phyloP scores from a whole-genome alignment of 1,284 basidiomycete genomes.

The Rhodotorula mucilaginosa region DNA sequence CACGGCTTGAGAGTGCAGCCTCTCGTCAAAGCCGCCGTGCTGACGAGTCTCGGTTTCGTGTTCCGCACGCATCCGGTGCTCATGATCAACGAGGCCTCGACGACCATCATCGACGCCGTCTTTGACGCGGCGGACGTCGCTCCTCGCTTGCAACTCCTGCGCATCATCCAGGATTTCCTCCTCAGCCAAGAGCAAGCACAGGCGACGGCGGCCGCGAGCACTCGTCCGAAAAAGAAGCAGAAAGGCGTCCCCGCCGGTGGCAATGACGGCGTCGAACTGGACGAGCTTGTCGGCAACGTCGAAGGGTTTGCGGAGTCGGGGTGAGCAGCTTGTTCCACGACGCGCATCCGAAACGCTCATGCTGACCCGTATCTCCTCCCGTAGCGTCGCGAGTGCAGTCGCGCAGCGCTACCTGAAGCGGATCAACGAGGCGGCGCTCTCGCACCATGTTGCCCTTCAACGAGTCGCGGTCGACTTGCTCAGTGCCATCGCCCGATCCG shows the following conservation, averaged over 20 bases:
- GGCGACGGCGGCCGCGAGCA: slow-evolving; percentile 53
- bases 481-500: slow-evolving; percentile 88
- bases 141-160: slow-evolving; percentile 68
- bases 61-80: slow-evolving; percentile 88
- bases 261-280: slow-evolving; percentile 22
- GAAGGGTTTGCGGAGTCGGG: slow-evolving; percentile 92
- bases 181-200: slow-evolving; percentile 52
- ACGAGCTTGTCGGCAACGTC: slow-evolving; percentile 86
- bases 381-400: slow-evolving; percentile 84
- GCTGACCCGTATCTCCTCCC: background rate
- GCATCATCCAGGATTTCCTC: slow-evolving; percentile 86
- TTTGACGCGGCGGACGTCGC: slow-evolving; percentile 62
- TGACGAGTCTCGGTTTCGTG: slow-evolving; percentile 79
- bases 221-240: slow-evolving; percentile 4
- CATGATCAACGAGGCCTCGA: slow-evolving; percentile 74
- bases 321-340: slow-evolving; percentile 54
- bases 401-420: slow-evolving; percentile 85
- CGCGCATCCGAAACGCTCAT: background rate
- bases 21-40: slow-evolving; percentile 61
- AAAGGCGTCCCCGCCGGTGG: background rate
- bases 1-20: slow-evolving; percentile 63
- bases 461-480: slow-evolving; percentile 84
- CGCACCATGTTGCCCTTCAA: slow-evolving; percentile 65
- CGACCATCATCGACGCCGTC: slow-evolving; percentile 82
- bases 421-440: slow-evolving; percentile 77